Base-by-base conservation (phyloP, 768 basidiomycete species). In the Leucosporidium scottii region DNA sequence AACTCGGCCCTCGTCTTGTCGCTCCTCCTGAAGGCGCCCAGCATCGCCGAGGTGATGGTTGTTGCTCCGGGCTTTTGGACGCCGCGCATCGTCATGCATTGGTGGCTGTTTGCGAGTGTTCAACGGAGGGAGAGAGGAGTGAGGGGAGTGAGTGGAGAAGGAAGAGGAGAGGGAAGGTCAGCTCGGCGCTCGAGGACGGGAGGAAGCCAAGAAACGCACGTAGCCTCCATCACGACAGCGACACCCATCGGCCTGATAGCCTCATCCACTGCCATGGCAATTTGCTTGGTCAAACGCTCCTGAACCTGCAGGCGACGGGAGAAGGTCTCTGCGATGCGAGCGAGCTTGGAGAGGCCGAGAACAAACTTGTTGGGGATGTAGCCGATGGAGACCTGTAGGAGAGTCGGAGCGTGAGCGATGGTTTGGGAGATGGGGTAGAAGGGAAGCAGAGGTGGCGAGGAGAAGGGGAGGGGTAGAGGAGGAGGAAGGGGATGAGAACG, bases 71-170 rank as follows among this genome's bases (percentile, higher is more conserved):
- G 94, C 80, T 99, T 99, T 80, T 99, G 96, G 13, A 99, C 96
- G 62, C 96, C 96, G 70, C 96, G 88, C 94, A 98, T 98, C 4
- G 94, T 93, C 96, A 99, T 99, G 77, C 94, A 98, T 79, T 97
- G 84, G 79, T 98, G 94, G 28, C 91, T 93, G 75, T 27, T 5
- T 34, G 34, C 34, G 34, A 10, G 34, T 20, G 7, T n/a, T n/a
- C n/a, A n/a, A n/a, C n/a, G n/a, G n/a, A 44, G 17, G 36, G n/a
- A 2, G 21, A 30, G n/a, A n/a, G 39, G 39, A 44, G 39, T 34
- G 34, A 34, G n/a, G 73, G 74, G 62, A 56, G 64, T 48, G 64
- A 60, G 53, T 23, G 21, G 23, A 55, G n/a, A 28, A 25, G 3
- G 0, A 51, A 21, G 4, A 30, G 23, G 7, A n/a, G 20, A 53